Evolutionary conservation across 1,284 basidiomycete genomes (phyloP).

Genomic region (Trichosporon coremiiforme): DNA sequence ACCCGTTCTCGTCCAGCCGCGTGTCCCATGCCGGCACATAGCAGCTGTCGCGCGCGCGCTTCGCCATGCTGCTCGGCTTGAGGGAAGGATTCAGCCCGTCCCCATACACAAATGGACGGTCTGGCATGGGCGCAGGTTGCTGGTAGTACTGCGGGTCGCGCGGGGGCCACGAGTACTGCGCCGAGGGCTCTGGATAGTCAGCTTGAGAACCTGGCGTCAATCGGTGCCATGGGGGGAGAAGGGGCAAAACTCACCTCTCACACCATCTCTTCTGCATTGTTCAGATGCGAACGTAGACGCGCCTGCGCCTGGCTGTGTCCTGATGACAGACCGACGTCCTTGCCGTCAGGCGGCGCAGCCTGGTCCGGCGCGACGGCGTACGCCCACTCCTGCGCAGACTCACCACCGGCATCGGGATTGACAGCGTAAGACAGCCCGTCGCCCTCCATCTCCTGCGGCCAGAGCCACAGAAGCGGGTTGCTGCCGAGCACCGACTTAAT

Average conservation of each 20-base stretch:
- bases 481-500: slow-evolving; percentile 73
- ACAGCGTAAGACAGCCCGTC: slow-evolving; percentile 77
- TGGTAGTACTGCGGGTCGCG: slow-evolving; percentile 56
- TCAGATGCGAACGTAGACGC: slow-evolving; percentile 30
- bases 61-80: slow-evolving; percentile 61
- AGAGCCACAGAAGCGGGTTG: slow-evolving; percentile 78
- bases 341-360: not conserved
- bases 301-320: slow-evolving; percentile 27
- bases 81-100: slow-evolving; percentile 71
- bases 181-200: slow-evolving; percentile 50
- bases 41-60: slow-evolving; percentile 61
- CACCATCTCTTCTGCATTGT: slow-evolving; percentile 26
- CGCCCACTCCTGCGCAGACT: slow-evolving; percentile 58
- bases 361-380: slow-evolving; percentile 40
- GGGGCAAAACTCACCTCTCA: slow-evolving; percentile 16
- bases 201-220: slow-evolving; percentile 21
- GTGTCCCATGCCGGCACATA: slow-evolving; percentile 27
- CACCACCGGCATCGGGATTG: slow-evolving; percentile 74
- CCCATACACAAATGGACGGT: slow-evolving; percentile 82
- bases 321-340: not conserved
- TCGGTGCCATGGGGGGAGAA: slow-evolving; percentile 12
- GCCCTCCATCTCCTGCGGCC: slow-evolving; percentile 63
- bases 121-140: slow-evolving; percentile 43
- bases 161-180: slow-evolving; percentile 61
- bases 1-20: slow-evolving; percentile 61